Percentiles rank a stretch among this genome's conserved stretches.
These are phyloP conservation scores for Misopates orontium DNA, from an alignment of 257 asterid genomes.

Conservation along the genomic window DNA sequence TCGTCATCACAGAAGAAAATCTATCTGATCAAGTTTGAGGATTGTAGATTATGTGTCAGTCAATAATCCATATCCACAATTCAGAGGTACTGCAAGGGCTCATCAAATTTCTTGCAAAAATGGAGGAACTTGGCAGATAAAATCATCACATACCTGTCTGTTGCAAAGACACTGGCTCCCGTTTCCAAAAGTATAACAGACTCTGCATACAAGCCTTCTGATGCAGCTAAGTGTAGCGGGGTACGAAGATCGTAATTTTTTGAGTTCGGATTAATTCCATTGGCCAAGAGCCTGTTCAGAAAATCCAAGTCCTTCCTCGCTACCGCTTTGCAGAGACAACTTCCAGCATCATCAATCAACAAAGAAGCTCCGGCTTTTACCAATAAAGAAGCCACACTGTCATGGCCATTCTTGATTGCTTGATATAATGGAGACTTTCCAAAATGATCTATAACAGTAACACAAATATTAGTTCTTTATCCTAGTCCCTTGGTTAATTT, in stretches of 20 bases:
- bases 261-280: constrained; percentile 69
- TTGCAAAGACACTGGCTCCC: constrained; percentile 63
- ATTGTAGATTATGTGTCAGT: no score
- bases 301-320: constrained; percentile 47
- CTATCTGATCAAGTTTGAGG: no score
- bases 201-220: constrained; percentile 51
- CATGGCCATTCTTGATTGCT: constrained; percentile 63
- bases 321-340: constrained; percentile 56
- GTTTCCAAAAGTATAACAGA: constrained; percentile 49
- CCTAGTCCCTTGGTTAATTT: neutral
- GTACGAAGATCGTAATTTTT: constrained; percentile 63
- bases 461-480: neutral
- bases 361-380: constrained; percentile 52
- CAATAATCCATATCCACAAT: neutral
- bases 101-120: neutral
- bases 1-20: no score
- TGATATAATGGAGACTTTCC: constrained; percentile 63
- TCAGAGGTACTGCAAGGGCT: neutral
- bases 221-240: constrained; percentile 72
- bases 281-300: constrained; percentile 42
- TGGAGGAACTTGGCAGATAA: neutral
- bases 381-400: constrained; percentile 49
- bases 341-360: constrained; percentile 47
- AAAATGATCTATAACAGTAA: constrained; percentile 40
- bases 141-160: constrained; percentile 50